phyloP scores from a whole-genome alignment of 2,329 filamentous ascomycete species.

The Phoma sp. region DNA sequence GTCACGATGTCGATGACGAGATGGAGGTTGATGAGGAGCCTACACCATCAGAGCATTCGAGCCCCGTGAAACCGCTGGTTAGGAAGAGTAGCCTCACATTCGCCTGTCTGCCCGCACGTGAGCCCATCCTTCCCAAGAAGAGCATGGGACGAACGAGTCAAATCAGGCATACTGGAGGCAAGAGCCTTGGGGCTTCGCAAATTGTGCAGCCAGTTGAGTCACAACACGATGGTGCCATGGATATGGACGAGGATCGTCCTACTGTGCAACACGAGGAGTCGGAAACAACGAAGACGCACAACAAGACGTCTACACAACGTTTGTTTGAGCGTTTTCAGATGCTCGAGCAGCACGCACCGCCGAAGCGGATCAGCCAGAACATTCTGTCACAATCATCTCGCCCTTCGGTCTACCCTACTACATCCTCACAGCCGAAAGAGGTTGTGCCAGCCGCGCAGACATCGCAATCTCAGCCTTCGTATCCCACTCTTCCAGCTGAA shows the following conservation, averaged over 20 bases:
- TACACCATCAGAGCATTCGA: conserved; percentile 74
- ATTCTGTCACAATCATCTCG: conserved; percentile 34
- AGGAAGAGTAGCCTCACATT: conserved; percentile 97
- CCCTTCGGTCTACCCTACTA: conserved; percentile 9
- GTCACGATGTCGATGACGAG: conserved; percentile 47
- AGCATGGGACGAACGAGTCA: conserved; percentile 83
- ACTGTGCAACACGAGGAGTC: conserved; percentile 54
- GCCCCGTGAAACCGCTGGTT: conserved; percentile 76
- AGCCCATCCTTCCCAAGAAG: conserved; percentile 84
- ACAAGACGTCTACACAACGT: conserved; percentile 91
- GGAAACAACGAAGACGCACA: conserved; percentile 68
- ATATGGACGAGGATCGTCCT: conserved; percentile 55
- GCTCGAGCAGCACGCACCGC: conserved; percentile 61
- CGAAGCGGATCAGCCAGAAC: conserved; percentile 48
- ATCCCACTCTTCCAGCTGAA: conserved; percentile 50
- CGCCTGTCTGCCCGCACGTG: conserved; percentile 87
- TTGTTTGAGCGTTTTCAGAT: conserved; percentile 91
- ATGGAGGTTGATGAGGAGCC: conserved; percentile 61
- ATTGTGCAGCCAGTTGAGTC: conserved; percentile 36
- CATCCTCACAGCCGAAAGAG: conserved; percentile 28
- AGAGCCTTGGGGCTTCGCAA: conserved; percentile 65
- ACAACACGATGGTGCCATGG: conserved; percentile 62
- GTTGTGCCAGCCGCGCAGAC: conserved; percentile 40
- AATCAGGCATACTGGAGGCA: conserved; percentile 73
- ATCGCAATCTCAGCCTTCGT: conserved; percentile 45